Evolutionary conservation across 768 basidiomycete genomes (phyloP).

Genomic region (Lactarius sanguifluus): DNA sequence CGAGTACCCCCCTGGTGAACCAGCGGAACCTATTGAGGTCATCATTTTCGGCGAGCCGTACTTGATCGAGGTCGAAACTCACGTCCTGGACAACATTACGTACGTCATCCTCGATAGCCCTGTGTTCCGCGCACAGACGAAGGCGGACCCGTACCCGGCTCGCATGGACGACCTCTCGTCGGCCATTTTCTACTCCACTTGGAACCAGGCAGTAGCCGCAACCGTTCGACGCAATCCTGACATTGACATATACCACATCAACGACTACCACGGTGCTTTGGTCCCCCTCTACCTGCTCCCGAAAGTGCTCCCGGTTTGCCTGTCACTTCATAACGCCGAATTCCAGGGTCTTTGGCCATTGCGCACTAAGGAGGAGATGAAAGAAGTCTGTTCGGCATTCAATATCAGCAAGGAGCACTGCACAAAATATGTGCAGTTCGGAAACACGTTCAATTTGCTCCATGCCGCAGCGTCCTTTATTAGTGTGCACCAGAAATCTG

Average conservation of each 20-base stretch:
- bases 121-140: constrained; percentile 95
- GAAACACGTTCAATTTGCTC: constrained; percentile 94
- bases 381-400: constrained; percentile 97
- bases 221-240: constrained; percentile 83
- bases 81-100: constrained; percentile 91
- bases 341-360: constrained; percentile 97
- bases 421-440: constrained; percentile 96
- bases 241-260: constrained; percentile 93
- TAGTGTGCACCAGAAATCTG: constrained; percentile 86
- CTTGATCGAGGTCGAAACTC: constrained; percentile 93
- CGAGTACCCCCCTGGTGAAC: constrained; percentile 89
- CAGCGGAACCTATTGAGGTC: constrained; percentile 92
- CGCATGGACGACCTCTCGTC: constrained; percentile 97
- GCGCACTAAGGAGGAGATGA: constrained; percentile 97
- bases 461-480: constrained; percentile 94
- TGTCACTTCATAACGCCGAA: constrained; percentile 95
- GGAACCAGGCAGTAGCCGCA: constrained; percentile 96
- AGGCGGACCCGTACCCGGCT: constrained; percentile 92
- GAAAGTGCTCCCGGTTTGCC: constrained; percentile 84
- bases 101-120: constrained; percentile 93
- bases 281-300: constrained; percentile 90
- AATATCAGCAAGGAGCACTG: constrained; percentile 96
- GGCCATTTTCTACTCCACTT: constrained; percentile 96
- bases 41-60: constrained; percentile 96
- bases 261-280: constrained; percentile 93